These are phyloP conservation scores for Hypericum perforatum DNA, from an alignment of 345 rosid species.

Conservation along the genomic window DNA sequence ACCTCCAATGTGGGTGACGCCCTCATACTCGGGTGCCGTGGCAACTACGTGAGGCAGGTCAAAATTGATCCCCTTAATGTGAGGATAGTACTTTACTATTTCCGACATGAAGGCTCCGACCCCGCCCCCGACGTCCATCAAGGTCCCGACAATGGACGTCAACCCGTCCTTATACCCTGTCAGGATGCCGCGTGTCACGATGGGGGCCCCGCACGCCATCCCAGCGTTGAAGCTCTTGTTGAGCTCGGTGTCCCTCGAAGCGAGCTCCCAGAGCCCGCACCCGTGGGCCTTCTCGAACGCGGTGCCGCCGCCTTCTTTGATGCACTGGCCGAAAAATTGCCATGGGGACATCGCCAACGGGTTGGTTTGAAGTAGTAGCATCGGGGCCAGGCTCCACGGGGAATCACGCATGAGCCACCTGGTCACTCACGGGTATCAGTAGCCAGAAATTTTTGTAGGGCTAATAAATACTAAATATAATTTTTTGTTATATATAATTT, in stretches of 20 bases:
- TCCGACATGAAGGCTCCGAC: slow-evolving; percentile 14
- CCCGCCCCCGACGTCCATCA: slow-evolving; percentile 39
- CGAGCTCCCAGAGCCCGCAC: slow-evolving; percentile 19
- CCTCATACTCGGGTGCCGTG: slow-evolving; percentile 18
- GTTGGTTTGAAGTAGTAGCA: slow-evolving; percentile 21
- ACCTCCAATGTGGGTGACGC: slow-evolving; percentile 26
- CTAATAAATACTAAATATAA: no score
- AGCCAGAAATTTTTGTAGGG: no score
- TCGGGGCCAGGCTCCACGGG: slow-evolving; percentile 17
- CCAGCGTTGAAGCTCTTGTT: slow-evolving; percentile 20
- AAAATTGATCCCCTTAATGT: slow-evolving; percentile 26
- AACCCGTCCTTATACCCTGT: slow-evolving; percentile 20
- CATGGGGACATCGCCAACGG: slow-evolving; percentile 14
- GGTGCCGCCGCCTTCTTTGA: slow-evolving; percentile 29
- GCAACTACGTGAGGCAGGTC: slow-evolving; percentile 33
- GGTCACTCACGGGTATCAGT: not conserved
- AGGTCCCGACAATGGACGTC: not conserved
- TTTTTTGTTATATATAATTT: no score
- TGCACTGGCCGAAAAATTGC: slow-evolving; percentile 22
- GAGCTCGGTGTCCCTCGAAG: slow-evolving; percentile 12
- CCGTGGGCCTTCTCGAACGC: slow-evolving; percentile 31
- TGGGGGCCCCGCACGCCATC: slow-evolving; percentile 16
- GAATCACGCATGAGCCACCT: slow-evolving; percentile 24
- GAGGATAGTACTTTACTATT: slow-evolving; percentile 22
- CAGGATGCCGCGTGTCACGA: slow-evolving; percentile 13